phyloP scores from a whole-genome alignment of 2,329 filamentous ascomycete genomes.

The Fusarium sp. region DNA sequence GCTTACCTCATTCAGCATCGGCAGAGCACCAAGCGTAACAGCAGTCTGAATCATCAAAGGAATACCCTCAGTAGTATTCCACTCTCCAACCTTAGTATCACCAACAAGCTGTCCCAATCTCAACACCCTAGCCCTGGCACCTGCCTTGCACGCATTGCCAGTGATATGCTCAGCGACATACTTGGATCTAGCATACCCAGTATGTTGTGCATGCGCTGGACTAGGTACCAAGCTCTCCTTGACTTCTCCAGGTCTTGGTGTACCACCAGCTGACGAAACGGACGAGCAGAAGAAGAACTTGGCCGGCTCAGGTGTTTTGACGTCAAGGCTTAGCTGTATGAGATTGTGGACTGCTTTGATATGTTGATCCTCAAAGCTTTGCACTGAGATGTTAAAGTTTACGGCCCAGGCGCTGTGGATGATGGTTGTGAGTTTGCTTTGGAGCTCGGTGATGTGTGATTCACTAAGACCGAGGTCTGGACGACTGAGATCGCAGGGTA shows the following conservation, averaged over 20 bases:
- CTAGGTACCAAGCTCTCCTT: slow-evolving; percentile 51
- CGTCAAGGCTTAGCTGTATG: slow-evolving; percentile 52
- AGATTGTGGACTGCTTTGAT: slow-evolving; percentile 60
- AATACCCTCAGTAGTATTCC: slow-evolving; percentile 64
- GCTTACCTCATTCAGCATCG: slow-evolving; percentile 55
- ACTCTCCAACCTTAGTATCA: slow-evolving; percentile 59
- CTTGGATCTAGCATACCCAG: slow-evolving; percentile 58
- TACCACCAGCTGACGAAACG: slow-evolving; percentile 49
- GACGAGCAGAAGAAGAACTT: slow-evolving; percentile 64
- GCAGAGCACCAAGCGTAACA: slow-evolving; percentile 59
- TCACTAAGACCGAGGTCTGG: slow-evolving; percentile 30
- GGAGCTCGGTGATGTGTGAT: slow-evolving; percentile 47
- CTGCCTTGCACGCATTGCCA: slow-evolving; percentile 47
- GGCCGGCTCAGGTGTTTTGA: slow-evolving; percentile 13
- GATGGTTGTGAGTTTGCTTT: slow-evolving; percentile 52
- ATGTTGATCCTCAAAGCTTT: slow-evolving; percentile 61
- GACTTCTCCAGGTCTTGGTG: slow-evolving; percentile 50
- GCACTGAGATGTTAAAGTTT: slow-evolving; percentile 65
- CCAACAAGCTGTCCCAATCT: slow-evolving; percentile 63
- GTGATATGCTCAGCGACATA: slow-evolving; percentile 55
- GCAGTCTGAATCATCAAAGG: slow-evolving; percentile 64
- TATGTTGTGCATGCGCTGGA: slow-evolving; percentile 53
- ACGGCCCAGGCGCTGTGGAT: slow-evolving; percentile 66
- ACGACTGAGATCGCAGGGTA: slow-evolving; percentile 38
- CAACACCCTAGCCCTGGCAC: slow-evolving; percentile 50